phyloP scores from a whole-genome alignment of 352 stramenopile species.

The Thalassiosira ordinaria region DNA sequence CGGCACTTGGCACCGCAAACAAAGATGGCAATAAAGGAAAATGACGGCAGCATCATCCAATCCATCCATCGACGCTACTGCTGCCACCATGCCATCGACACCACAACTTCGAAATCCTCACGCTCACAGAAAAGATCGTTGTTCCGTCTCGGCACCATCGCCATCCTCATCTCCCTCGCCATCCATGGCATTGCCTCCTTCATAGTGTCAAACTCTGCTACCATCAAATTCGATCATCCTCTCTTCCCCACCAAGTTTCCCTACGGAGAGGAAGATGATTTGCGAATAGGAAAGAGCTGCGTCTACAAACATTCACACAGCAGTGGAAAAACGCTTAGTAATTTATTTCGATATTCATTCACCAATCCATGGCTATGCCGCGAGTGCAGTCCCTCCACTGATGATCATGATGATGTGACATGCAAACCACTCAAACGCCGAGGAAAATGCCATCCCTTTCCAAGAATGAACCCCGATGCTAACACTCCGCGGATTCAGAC shows the following conservation, averaged over 20 bases:
- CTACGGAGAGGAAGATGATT: constrained; percentile 1
- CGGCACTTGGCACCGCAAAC: no score
- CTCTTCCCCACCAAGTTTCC: background rate
- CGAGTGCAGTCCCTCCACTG: background rate
- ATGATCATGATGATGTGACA: background rate
- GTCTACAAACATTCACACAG: background rate
- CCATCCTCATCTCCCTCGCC: no score
- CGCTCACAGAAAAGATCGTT: no score
- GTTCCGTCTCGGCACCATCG: no score
- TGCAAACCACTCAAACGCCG: background rate
- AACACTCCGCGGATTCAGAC: background rate
- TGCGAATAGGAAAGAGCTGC: background rate
- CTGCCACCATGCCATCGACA: no score
- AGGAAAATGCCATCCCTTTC: background rate
- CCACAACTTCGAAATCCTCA: no score
- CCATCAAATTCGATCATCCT: background rate
- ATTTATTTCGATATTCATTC: background rate
- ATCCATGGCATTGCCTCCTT: background rate
- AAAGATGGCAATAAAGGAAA: no score
- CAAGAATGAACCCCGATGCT: background rate
- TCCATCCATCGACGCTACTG: no score
- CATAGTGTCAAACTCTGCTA: background rate
- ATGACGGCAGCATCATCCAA: no score
- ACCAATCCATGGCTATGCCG: background rate
- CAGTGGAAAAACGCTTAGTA: no score